Base-by-base conservation (phyloP, 2,329 filamentous ascomycete genomes). In the Blastomyces parvus region DNA sequence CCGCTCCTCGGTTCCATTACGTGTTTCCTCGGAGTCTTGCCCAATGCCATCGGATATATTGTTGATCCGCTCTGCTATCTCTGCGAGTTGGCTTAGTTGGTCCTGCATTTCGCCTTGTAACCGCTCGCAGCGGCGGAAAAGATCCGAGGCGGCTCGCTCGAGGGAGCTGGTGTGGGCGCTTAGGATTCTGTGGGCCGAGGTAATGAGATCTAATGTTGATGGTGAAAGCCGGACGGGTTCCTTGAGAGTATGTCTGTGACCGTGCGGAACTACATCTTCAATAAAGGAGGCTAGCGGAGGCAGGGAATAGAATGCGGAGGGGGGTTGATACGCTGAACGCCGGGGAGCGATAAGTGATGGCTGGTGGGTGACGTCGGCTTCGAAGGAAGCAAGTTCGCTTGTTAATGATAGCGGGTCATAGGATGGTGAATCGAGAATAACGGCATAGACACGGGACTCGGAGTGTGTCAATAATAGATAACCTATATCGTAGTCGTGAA, bases 401-500 rank as follows among this genome's bases (percentile, higher is more conserved):
- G 71, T 67, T 17, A 70, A 68, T 1, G 72, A 70, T 59, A 74
- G 68, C 3, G 70, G 66, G 25, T 71, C 67, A 55, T 71, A 64
- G 62, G 64, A 75, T 8, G 81, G 79, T 8, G 79, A 74, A 67
- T 86, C 83, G 58, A 84, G 79, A 61, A 77, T 73, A 3, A 78
- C 82, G 38, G 80, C 84, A 67, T 79, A 80, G 1, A 80, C 80
- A 65, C 79, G 78, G 56, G 77, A 78, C 8, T 76, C 75, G 42
- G 76, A 74, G 33, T 75, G 77, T 30, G 81, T 83, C 46, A 85
- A 74, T 55, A 87, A 71, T 36, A 87, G 74, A 67, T 85, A 84
- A 11, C 84, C 84, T 38, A 86, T 70, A 64, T 83, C 82, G 13
- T 80, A 79, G 65, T 86, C 82, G 59, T 82, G 77, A 44, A 86